These are phyloP conservation scores for Aristolochia fimbriata DNA, from an alignment of 164 flowering plant genomes.

Conservation along the genomic window DNA sequence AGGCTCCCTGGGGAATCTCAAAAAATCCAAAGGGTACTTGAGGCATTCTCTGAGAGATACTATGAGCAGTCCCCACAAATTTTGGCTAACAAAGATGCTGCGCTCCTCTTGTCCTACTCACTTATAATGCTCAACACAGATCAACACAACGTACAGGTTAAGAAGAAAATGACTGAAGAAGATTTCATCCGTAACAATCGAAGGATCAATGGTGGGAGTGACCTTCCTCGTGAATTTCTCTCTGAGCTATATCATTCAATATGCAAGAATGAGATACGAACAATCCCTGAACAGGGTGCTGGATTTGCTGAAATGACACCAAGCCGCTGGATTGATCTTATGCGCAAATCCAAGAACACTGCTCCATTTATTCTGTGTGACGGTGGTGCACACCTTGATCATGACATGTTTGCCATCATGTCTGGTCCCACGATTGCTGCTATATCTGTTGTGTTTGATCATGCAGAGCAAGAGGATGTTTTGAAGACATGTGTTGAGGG, in stretches of 20 bases:
- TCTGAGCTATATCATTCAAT: conserved; percentile 31
- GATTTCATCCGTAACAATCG: conserved; percentile 38
- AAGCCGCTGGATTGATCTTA: conserved; percentile 29
- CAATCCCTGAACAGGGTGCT: conserved; percentile 25
- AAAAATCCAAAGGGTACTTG: conserved; percentile 36
- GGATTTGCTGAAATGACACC: conserved; percentile 30
- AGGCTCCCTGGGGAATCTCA: conserved; percentile 40
- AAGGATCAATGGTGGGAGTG: conserved; percentile 32
- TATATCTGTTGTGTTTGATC: conserved; percentile 33
- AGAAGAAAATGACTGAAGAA: conserved; percentile 45
- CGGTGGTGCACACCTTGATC: conserved; percentile 25
- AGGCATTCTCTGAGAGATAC: conserved; percentile 41
- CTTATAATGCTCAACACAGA: conserved; percentile 41
- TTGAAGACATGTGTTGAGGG: conserved; percentile 31
- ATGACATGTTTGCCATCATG: conserved; percentile 33
- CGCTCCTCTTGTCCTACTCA: conserved; percentile 32
- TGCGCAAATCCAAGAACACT: conserved; percentile 27
- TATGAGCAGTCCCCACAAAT: conserved; percentile 36
- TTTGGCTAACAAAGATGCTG: conserved; percentile 35
- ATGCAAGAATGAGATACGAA: conserved; percentile 32
- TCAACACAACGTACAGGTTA: conserved; percentile 37
- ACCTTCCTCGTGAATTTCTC: conserved; percentile 34
- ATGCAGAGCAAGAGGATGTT: conserved; percentile 28
- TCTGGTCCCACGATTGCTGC: conserved; percentile 43
- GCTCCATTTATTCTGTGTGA: conserved; percentile 29